Conservation (phyloP, 2,329 filamentous ascomycete genomes). For the Fusarium sp. region DNA sequence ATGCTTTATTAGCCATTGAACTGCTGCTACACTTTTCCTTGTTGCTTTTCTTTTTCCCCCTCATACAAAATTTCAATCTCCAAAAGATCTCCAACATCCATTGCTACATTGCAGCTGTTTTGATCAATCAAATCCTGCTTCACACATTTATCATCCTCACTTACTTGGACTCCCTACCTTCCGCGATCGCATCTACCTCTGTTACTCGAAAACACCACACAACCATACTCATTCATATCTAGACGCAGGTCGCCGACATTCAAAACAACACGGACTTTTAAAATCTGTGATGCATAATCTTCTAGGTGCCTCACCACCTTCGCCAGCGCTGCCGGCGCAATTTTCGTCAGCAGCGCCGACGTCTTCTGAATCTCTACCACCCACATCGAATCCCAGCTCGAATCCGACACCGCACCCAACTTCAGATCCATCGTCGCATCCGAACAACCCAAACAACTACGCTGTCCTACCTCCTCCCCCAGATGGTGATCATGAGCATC, state of each 20-base stretch:
- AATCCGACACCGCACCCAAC: constrained; percentile 47
- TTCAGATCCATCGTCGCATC: constrained; percentile 44
- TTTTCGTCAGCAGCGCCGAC: constrained; percentile 52
- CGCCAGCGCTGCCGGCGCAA: constrained; percentile 49
- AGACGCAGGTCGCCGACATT: constrained; percentile 56
- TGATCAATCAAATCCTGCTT: constrained; percentile 18
- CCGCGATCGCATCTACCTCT: constrained; percentile 27
- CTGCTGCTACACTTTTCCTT: constrained; percentile 32
- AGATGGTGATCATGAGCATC: constrained; percentile 51
- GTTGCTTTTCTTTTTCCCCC: constrained; percentile 22
- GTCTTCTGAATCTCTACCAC: constrained; percentile 39
- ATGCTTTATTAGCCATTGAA: constrained; percentile 43
- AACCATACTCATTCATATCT: constrained; percentile 27
- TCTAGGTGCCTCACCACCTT: constrained; percentile 53
- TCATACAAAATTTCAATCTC: constrained; percentile 28
- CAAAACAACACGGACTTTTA: constrained; percentile 60
- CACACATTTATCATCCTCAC: constrained; percentile 6
- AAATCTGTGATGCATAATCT: constrained; percentile 65
- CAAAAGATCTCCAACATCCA: constrained; percentile 31
- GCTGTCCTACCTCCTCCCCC: constrained; percentile 55
- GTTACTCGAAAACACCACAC: constrained; percentile 21
- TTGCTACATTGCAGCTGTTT: constrained; percentile 18
- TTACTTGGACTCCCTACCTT: constrained; percentile 17
- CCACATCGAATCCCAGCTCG: constrained; percentile 39
- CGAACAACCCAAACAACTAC: constrained; percentile 50